Evolutionary conservation across 2,329 filamentous ascomycete genomes (phyloP).

Genomic region (Penicillium sp.): DNA sequence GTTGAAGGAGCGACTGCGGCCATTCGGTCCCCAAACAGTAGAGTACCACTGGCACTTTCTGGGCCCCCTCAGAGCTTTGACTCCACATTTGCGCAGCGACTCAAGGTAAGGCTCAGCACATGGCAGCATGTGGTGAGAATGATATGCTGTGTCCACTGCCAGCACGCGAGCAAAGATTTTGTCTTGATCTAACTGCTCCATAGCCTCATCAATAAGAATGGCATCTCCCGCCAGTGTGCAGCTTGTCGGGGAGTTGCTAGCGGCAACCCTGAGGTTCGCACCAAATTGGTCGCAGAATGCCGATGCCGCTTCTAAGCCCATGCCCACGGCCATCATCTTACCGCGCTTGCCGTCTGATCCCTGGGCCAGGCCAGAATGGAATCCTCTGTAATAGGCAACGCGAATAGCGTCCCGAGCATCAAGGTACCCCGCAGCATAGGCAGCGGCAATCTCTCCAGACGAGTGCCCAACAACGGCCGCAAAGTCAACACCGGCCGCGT

Average conservation of each 20-base stretch:
- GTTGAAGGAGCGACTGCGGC: slow-evolving; percentile 32
- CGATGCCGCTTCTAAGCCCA: slow-evolving; percentile 32
- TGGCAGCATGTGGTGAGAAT: slow-evolving; percentile 48
- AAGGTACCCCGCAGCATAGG: slow-evolving; percentile 25
- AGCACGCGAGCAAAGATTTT: slow-evolving; percentile 19
- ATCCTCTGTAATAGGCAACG: slow-evolving; percentile 29
- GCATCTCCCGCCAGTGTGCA: slow-evolving; percentile 51
- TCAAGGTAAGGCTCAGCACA: slow-evolving; percentile 35
- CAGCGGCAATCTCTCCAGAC: slow-evolving; percentile 31
- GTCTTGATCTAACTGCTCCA: slow-evolving; percentile 5
- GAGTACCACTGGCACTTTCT: slow-evolving; percentile 26
- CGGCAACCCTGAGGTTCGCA: slow-evolving; percentile 34
- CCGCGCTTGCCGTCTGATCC: background rate
- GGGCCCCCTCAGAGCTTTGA: background rate
- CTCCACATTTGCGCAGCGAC: slow-evolving; percentile 8
- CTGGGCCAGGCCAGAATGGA: background rate
- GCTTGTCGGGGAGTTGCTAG: slow-evolving; percentile 45
- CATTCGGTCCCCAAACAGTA: slow-evolving; percentile 30
- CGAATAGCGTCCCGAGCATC: slow-evolving; percentile 20
- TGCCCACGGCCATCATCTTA: slow-evolving; percentile 43
- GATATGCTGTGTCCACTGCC: slow-evolving; percentile 50
- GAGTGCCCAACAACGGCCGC: slow-evolving; percentile 30
- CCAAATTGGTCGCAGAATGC: slow-evolving; percentile 23
- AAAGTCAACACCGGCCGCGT: slow-evolving; percentile 11
- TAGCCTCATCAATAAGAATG: slow-evolving; percentile 21